Percentiles rank a stretch among this genome's conserved stretches.
These are phyloP conservation scores for Sanghuangporus weigelae DNA, from an alignment of 1,284 basidiomycete genomes.

Conservation along the genomic window DNA sequence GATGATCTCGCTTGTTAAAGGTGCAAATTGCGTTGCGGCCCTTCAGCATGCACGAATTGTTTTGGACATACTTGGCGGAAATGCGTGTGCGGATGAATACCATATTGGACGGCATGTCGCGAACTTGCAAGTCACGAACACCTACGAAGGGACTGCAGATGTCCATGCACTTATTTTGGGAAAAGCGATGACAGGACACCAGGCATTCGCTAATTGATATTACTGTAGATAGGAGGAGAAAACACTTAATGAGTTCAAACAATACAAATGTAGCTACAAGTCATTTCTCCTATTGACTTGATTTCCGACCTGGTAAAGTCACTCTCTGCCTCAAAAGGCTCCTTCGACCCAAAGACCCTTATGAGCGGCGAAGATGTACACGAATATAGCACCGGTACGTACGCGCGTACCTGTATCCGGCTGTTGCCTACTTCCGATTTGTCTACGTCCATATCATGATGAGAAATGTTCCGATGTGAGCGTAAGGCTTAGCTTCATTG, in stretches of 20 bases:
- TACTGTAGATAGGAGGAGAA: not conserved
- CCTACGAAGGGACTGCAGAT: constrained; percentile 82
- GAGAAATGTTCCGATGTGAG: too few relatives aligned
- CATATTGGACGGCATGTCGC: constrained; percentile 88
- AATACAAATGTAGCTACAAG: too few relatives aligned
- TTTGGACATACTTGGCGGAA: constrained; percentile 88
- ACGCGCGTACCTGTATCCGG: too few relatives aligned
- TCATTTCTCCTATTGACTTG: too few relatives aligned
- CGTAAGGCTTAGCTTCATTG: too few relatives aligned
- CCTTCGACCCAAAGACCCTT: too few relatives aligned
- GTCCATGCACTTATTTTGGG: constrained; percentile 87
- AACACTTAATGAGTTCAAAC: not conserved
- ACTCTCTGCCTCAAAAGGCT: too few relatives aligned
- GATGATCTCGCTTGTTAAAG: constrained; percentile 93
- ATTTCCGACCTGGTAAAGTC: too few relatives aligned
- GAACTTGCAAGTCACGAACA: constrained; percentile 89
- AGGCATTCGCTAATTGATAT: constrained; percentile 70
- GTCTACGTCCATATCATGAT: too few relatives aligned
- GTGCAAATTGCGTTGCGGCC: constrained; percentile 95
- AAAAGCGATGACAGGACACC: constrained; percentile 84
- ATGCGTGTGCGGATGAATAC: constrained; percentile 88
- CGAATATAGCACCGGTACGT: too few relatives aligned
- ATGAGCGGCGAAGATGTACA: too few relatives aligned
- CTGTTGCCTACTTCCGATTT: too few relatives aligned
- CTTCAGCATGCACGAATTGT: constrained; percentile 74